A percentile compares a stretch with the other conserved stretches of the same genome.
phyloP scores from a whole-genome alignment of 768 basidiomycete species.

The Sarcomyxa edulis region DNA sequence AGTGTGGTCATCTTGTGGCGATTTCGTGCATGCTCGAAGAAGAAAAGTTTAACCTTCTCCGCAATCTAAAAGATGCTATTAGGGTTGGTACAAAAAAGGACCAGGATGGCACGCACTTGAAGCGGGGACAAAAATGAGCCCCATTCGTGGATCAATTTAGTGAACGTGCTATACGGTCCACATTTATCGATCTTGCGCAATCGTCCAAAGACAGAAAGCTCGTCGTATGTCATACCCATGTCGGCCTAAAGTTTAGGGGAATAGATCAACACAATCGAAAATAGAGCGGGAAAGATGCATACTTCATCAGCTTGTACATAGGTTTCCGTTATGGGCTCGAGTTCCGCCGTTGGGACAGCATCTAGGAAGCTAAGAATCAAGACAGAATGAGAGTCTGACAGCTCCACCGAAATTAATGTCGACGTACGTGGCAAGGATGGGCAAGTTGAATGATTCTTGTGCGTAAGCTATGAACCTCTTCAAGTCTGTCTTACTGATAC shows the following conservation, averaged over 20 bases:
- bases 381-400: background rate
- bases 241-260: conserved; percentile 56
- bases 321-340: conserved; percentile 91
- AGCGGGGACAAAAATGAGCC: conserved; percentile 75
- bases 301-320: conserved; percentile 97
- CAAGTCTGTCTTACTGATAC: conserved; percentile 95
- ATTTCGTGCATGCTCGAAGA: conserved; percentile 94
- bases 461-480: conserved; percentile 94
- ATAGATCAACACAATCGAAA: conserved; percentile 5
- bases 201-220: conserved; percentile 88
- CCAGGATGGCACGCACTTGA: conserved; percentile 45
- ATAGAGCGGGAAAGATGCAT: conserved; percentile 8
- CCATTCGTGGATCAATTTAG: conserved; percentile 94
- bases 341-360: conserved; percentile 91
- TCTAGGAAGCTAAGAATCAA: conserved; percentile 65
- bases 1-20: conserved; percentile 98
- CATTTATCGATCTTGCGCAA: conserved; percentile 96
- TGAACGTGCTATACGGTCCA: conserved; percentile 97
- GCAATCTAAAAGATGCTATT: conserved; percentile 61
- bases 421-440: conserved; percentile 69
- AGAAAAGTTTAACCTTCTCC: conserved; percentile 95
- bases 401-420: conserved; percentile 1
- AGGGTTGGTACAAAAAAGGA: background rate
- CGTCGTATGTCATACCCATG: conserved; percentile 99
- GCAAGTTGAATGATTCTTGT: conserved; percentile 71